Percentiles rank a stretch among this genome's conserved stretches.
These are phyloP conservation scores for Firmiana major DNA, from an alignment of 345 rosid species.

Conservation along the genomic window DNA sequence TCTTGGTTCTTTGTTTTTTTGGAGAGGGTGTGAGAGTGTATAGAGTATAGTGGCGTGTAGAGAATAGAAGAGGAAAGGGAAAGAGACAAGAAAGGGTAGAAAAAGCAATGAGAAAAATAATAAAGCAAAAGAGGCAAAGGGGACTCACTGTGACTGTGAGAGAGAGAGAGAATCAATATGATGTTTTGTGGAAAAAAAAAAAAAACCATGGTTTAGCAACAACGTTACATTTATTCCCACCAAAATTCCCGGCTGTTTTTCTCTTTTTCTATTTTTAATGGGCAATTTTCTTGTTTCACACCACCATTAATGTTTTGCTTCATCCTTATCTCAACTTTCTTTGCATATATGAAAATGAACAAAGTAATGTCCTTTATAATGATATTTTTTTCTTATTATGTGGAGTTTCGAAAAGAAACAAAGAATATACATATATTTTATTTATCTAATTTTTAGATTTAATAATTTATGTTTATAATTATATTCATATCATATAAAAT, in stretches of 20 bases:
- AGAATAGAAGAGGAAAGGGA: neutral
- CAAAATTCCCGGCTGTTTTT: conserved; percentile 12
- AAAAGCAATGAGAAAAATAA: conserved; percentile 7
- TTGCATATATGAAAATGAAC: neutral
- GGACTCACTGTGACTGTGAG: neutral
- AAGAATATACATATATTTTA: neutral
- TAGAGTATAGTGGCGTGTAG: neutral
- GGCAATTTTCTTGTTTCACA: neutral
- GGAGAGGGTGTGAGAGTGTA: neutral
- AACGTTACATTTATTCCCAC: conserved; percentile 22
- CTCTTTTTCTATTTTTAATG: neutral
- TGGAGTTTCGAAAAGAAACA: too few relatives aligned
- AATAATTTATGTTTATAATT: too few relatives aligned
- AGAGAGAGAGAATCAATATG: neutral
- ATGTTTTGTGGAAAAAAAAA: neutral
- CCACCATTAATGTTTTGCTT: neutral
- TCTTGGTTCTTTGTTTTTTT: neutral
- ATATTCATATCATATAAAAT: too few relatives aligned
- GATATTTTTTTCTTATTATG: too few relatives aligned
- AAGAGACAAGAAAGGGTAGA: conserved; percentile 11
- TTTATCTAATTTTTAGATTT: too few relatives aligned
- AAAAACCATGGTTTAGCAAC: neutral
- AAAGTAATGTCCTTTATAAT: neutral
- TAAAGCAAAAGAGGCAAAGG: neutral
- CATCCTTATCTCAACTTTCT: neutral